Base-by-base conservation (phyloP, 306 rosid species). In the Citrullus mucosospermus region DNA sequence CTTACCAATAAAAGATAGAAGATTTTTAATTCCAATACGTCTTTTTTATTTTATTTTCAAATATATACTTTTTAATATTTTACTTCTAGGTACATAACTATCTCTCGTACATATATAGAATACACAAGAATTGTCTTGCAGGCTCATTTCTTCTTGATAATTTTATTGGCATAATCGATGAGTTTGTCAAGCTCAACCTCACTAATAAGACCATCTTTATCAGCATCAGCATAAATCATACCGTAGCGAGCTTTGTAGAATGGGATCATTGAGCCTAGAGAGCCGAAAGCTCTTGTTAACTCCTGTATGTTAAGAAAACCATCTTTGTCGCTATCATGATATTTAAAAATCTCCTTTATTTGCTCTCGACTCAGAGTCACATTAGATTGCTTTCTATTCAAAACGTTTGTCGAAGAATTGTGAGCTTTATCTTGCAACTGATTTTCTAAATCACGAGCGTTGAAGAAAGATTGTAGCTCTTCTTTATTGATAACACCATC, bases 171-270 rank as follows among this genome's bases (percentile, higher is more conserved):
- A 50, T 82, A 82, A 15, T 51, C 56, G 41, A 79, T 12, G 22
- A 85, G 81, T 6, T 17, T 48, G 8, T 18, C 30, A 7, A 82
- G 38, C 55, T 82, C 81, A 0, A 28, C 14, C 3, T n/a, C 44
- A 11, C 50, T 46, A 16, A 46, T 55, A 68, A 48, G 75, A 39
- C 87, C 87, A 14, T 76, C 78, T 1, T 50, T 8, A 48, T 85
- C 30, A 22, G 55, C 7, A 55, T 85, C 85, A 1, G 81, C 88
- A 38, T 8, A 8, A 43, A 15, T 0, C 34, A 63, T 5, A 54
- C 8, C 62, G 4, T 74, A 8, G 30, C 30, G 78, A 28, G 78
- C 78, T 53, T 74, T 74, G 22, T 16, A 32, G 16, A 51, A 51
- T 12, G 62, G 78, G 8, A 74, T 4, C 6, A 74, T 28, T 9